Conservation (phyloP, 305 asterid genomes). For the Andrographis paniculata region DNA sequence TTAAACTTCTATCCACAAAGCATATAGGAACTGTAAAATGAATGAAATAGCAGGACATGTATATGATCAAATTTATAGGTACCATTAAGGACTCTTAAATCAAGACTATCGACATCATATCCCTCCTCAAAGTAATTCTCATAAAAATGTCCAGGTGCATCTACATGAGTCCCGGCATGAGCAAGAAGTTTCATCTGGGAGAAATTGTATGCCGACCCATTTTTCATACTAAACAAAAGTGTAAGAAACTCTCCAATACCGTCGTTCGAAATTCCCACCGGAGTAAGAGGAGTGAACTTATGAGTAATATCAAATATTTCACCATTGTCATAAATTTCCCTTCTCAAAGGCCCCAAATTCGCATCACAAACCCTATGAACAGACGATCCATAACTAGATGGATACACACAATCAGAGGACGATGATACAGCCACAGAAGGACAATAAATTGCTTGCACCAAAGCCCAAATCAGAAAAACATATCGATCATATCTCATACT, state of each 20-base stretch:
- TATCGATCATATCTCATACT: constrained; percentile 32
- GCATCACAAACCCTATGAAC: constrained; percentile 22
- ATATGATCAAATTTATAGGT: constrained; percentile 9
- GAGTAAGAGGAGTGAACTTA: constrained; percentile 44
- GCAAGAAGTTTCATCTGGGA: constrained; percentile 54
- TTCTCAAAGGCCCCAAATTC: constrained; percentile 29
- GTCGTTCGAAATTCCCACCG: constrained; percentile 33
- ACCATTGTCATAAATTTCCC: constrained; percentile 43
- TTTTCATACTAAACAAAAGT: constrained; percentile 62
- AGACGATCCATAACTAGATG: constrained; percentile 32
- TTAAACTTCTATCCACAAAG: too few species aligned
- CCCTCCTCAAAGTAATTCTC: constrained; percentile 59
- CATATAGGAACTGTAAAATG: too few species aligned
- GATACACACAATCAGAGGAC: constrained; percentile 30
- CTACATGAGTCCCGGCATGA: constrained; percentile 91
- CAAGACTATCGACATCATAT: constrained; percentile 70
- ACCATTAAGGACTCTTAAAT: constrained; percentile 69
- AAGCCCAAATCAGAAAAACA: constrained; percentile 25
- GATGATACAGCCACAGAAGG: constrained; percentile 16
- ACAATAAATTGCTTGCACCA: constrained; percentile 16
- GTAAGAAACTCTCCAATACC: constrained; percentile 50
- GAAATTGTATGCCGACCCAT: constrained; percentile 69
- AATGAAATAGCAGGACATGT: too few species aligned
- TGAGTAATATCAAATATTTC: constrained; percentile 70
- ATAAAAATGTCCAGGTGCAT: constrained; percentile 80